Percentiles rank a stretch among this genome's conserved stretches.
These are phyloP conservation scores for Fusarium armeniacum DNA, from an alignment of 2,329 filamentous ascomycete genomes.

Conservation along the genomic window DNA sequence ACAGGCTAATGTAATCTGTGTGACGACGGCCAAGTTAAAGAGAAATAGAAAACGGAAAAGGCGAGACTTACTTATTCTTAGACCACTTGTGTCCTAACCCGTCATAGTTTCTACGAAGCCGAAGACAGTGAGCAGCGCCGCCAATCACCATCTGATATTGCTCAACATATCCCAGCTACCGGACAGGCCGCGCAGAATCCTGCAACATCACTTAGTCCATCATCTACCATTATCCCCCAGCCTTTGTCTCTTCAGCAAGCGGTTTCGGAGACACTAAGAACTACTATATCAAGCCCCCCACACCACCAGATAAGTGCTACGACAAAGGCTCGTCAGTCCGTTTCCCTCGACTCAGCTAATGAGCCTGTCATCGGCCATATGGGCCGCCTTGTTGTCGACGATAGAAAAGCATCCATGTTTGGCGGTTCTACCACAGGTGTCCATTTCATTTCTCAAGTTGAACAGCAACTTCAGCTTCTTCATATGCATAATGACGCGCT, in stretches of 20 bases:
- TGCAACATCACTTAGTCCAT: no score
- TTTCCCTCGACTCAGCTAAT: neutral
- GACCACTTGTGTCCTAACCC: neutral
- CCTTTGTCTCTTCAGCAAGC: neutral
- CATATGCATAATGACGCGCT: slow-evolving; percentile 44
- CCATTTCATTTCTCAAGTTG: slow-evolving; percentile 49
- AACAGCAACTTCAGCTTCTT: slow-evolving; percentile 47
- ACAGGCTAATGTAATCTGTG: slow-evolving; percentile 18
- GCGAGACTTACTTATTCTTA: neutral
- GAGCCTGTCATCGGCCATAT: slow-evolving; percentile 47
- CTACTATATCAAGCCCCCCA: neutral
- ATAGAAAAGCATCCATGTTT: slow-evolving; percentile 45
- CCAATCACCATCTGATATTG: neutral
- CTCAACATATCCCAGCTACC: neutral
- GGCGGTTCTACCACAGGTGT: slow-evolving; percentile 48
- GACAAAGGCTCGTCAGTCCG: no score
- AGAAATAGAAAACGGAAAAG: slow-evolving; percentile 29
- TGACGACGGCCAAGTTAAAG: slow-evolving; percentile 23
- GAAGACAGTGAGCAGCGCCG: slow-evolving; percentile 25
- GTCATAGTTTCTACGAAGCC: slow-evolving; percentile 20
- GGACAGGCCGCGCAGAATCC: neutral
- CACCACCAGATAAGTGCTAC: neutral
- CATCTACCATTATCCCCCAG: neutral
- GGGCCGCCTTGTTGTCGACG: slow-evolving; percentile 45
- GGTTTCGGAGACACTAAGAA: neutral